Conservation (phyloP, 2,329 filamentous ascomycete species). For the Lanzia echinophila region DNA sequence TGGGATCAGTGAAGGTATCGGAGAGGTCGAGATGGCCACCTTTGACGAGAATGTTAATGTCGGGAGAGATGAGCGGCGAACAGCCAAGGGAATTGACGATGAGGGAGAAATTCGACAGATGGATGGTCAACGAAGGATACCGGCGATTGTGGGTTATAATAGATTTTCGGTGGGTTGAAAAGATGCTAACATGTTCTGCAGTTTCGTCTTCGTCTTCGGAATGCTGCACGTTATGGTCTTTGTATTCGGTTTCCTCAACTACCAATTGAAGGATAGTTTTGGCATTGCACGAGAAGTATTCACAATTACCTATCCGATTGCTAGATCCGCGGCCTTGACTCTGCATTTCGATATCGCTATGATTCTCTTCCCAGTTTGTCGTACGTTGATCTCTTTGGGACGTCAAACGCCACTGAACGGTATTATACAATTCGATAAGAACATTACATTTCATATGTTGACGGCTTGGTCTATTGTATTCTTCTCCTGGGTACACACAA, state of each 20-base stretch:
- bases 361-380: constrained; percentile 74
- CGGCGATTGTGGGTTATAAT: constrained; percentile 59
- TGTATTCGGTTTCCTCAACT: constrained; percentile 73
- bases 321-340: constrained; percentile 66
- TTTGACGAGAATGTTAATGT: constrained; percentile 74
- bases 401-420: constrained; percentile 78
- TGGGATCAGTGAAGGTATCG: constrained; percentile 41
- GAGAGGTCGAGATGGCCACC: constrained; percentile 79
- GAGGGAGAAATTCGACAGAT: constrained; percentile 70
- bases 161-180: not conserved
- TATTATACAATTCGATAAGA: constrained; percentile 84
- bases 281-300: constrained; percentile 60
- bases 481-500: constrained; percentile 80
- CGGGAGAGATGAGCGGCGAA: constrained; percentile 74
- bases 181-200: constrained; percentile 34
- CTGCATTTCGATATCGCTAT: constrained; percentile 78
- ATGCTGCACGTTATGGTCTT: constrained; percentile 71
- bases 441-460: constrained; percentile 81
- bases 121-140: constrained; percentile 88
- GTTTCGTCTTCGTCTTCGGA: constrained; percentile 71
- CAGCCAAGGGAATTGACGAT: constrained; percentile 60
- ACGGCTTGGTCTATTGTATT: constrained; percentile 85
- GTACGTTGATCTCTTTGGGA: constrained; percentile 74
- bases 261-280: constrained; percentile 69
- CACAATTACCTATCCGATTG: constrained; percentile 70